Conservation (phyloP, 1,139 yeast species). For the Debaryomycetaceae sp. region DNA sequence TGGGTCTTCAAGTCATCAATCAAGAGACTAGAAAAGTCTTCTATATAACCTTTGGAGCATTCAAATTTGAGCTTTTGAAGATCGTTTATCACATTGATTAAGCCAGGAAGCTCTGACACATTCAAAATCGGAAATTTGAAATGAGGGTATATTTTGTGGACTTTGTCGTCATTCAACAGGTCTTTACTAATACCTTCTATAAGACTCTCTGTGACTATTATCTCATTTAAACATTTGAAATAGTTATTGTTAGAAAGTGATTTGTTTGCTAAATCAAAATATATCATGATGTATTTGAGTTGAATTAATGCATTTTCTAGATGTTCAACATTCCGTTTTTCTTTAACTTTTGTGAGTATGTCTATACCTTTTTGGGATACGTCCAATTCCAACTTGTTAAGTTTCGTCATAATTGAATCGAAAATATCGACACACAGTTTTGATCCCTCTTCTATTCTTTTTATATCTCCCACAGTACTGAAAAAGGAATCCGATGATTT, state of each 20-base stretch:
- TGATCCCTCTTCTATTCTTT: constrained; percentile 58
- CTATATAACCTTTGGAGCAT: constrained; percentile 68
- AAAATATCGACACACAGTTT: constrained; percentile 48
- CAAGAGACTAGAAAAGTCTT: constrained; percentile 52
- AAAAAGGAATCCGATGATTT: constrained; percentile 82
- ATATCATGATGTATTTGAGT: constrained; percentile 46
- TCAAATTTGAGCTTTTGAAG: constrained; percentile 46
- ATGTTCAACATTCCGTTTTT: constrained; percentile 56
- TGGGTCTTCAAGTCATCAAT: constrained; percentile 60
- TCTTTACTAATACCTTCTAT: constrained; percentile 46
- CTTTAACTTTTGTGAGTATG: constrained; percentile 49
- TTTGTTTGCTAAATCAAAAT: constrained; percentile 51
- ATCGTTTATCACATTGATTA: constrained; percentile 51
- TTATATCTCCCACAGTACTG: constrained; percentile 75
- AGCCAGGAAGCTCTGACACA: constrained; percentile 55
- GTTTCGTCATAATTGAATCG: constrained; percentile 37
- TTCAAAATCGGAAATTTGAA: constrained; percentile 53
- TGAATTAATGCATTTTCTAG: constrained; percentile 69
- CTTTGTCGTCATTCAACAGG: constrained; percentile 19
- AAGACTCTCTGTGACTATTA: constrained; percentile 55
- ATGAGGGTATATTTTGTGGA: constrained; percentile 26
- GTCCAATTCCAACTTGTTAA: constrained; percentile 42
- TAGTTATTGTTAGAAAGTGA: constrained; percentile 42
- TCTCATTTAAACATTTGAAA: constrained; percentile 45
- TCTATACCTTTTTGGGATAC: constrained; percentile 53